Conservation (phyloP, 352 stramenopile genomes). For the Globisporangium solare region DNA sequence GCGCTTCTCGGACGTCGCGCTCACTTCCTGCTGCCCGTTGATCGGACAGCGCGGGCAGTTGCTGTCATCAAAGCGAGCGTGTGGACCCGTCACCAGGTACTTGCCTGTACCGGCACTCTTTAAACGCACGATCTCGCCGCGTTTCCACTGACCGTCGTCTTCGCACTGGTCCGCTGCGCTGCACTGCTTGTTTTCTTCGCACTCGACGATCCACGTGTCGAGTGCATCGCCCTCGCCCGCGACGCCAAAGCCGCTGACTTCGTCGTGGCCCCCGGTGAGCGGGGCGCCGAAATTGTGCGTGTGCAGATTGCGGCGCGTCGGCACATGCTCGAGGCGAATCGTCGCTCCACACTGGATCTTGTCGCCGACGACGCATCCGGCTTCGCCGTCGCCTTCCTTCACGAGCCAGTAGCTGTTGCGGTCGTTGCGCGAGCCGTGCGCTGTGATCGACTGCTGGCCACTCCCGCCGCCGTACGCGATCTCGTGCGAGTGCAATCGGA, state of each 20-base stretch:
- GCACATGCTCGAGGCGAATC: conserved; percentile 72
- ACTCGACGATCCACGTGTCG: conserved; percentile 79
- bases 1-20: conserved; percentile 36
- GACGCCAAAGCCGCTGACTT: conserved; percentile 80
- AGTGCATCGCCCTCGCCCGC: conserved; percentile 65
- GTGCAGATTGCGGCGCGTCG: conserved; percentile 76
- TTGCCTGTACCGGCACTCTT: conserved; percentile 48
- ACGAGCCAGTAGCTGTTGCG: conserved; percentile 87
- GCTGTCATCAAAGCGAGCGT: conserved; percentile 61
- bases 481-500: conserved; percentile 81
- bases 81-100: conserved; percentile 45
- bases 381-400: conserved; percentile 59
- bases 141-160: conserved; percentile 73
- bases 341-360: conserved; percentile 60
- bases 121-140: conserved; percentile 65
- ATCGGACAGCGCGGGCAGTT: conserved; percentile 83
- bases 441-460: conserved; percentile 75
- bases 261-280: conserved; percentile 48
- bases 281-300: conserved; percentile 68
- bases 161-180: conserved; percentile 60
- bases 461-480: conserved; percentile 77
- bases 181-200: conserved; percentile 68
- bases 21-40: conserved; percentile 85
- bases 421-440: conserved; percentile 64
- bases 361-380: conserved; percentile 38